phyloP scores from a whole-genome alignment of 2,329 filamentous ascomycete species.

The Trichophyton schoenleinii region DNA sequence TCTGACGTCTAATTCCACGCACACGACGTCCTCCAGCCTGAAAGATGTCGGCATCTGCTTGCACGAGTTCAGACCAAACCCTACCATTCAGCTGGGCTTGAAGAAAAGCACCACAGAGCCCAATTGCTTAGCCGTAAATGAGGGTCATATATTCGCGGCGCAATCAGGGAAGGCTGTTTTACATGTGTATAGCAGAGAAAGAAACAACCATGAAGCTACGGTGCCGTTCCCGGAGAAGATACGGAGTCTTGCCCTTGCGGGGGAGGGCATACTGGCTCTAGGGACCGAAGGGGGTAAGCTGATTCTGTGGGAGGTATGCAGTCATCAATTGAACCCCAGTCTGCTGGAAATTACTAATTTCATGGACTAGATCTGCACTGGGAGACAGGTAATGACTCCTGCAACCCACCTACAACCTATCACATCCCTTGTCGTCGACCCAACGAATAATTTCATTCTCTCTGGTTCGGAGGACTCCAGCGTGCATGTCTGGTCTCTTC shows the following conservation, averaged over 20 bases:
- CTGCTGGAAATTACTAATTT: slow-evolving; percentile 3
- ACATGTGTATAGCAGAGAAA: slow-evolving; percentile 76
- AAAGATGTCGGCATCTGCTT: slow-evolving; percentile 81
- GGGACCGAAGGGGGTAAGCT: slow-evolving; percentile 77
- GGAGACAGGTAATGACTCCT: slow-evolving; percentile 33
- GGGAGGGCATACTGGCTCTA: slow-evolving; percentile 51
- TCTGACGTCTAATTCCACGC: slow-evolving; percentile 21
- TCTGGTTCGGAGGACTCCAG: slow-evolving; percentile 57
- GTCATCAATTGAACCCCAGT: slow-evolving; percentile 7
- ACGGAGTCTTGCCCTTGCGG: slow-evolving; percentile 59
- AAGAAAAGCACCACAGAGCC: slow-evolving; percentile 81
- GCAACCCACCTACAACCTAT: slow-evolving; percentile 41
- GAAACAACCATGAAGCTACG: slow-evolving; percentile 75
- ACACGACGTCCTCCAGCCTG: slow-evolving; percentile 35
- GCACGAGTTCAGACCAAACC: slow-evolving; percentile 66
- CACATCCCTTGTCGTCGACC: slow-evolving; percentile 58
- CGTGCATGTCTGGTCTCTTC: slow-evolving; percentile 81
- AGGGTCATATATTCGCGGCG: slow-evolving; percentile 77
- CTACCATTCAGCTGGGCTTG: slow-evolving; percentile 62
- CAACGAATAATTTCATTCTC: slow-evolving; percentile 44
- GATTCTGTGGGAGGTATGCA: slow-evolving; percentile 82
- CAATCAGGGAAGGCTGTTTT: slow-evolving; percentile 86
- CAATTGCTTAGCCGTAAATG: slow-evolving; percentile 67
- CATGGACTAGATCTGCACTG: slow-evolving; percentile 29
- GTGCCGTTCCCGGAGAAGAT: slow-evolving; percentile 83